phyloP scores from a whole-genome alignment of 2,329 filamentous ascomycete genomes.

The Microdochium bolleyi region DNA sequence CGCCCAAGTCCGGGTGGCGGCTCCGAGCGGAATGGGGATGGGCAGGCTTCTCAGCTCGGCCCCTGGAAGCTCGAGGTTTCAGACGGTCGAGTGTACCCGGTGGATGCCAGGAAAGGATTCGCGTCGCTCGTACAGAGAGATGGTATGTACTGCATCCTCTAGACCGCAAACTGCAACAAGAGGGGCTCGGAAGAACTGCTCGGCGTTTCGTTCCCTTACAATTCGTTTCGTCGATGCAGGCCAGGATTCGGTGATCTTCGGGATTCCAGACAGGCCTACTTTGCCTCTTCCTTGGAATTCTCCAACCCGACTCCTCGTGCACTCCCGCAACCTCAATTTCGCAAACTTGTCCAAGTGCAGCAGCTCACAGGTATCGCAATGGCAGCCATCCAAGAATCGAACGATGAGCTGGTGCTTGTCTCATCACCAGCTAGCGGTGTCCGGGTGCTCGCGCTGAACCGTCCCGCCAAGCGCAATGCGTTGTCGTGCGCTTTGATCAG shows the following conservation, averaged over 20 bases:
- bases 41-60: not conserved
- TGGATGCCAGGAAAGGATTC: not conserved
- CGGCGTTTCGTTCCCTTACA: no score
- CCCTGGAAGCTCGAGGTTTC: not conserved
- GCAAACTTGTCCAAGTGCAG: not conserved
- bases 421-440: constrained; percentile 25
- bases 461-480: constrained; percentile 50
- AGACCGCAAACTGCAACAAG: no score
- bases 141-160: no score
- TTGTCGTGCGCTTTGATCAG: constrained; percentile 42
- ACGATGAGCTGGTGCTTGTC: constrained; percentile 12
- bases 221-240: not conserved
- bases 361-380: not conserved
- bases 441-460: constrained; percentile 40
- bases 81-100: not conserved
- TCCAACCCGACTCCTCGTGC: not conserved
- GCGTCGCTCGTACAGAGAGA: no score
- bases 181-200: no score
- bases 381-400: constrained; percentile 7
- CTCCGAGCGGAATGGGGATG: not conserved
- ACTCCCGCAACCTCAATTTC: not conserved
- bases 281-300: not conserved
- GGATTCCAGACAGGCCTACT: no score
- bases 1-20: not conserved
- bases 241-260: not conserved